Base-by-base conservation (phyloP, 345 rosid species). In the Acer yangbiense region DNA sequence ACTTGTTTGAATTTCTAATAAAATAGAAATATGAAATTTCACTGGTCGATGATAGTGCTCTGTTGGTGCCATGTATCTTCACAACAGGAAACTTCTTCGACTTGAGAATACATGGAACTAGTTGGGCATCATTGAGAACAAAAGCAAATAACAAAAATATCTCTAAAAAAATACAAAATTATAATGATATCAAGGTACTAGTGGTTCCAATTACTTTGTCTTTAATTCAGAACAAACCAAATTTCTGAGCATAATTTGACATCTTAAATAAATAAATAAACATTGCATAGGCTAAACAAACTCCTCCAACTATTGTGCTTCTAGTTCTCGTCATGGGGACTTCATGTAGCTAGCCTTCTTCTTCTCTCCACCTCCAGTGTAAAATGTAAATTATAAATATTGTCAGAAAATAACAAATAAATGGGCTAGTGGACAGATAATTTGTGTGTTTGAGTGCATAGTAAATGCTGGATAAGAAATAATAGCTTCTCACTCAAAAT, bases 291-390 rank as follows among this genome's bases (percentile, higher is more conserved):
- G 20, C 67, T 71, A 63, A 60, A 3, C 65, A 78, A 32, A 8
- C 44, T 5, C 48, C 39, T 68, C 74, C 27, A 66, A 63, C 32
- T 3, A 71, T 41, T 32, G 61, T 65, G 71, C 50, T 72, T 71
- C 55, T 69, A 11, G 16, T 21, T 50, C 23, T 21, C 9, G 57
- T 17, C 65, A 66, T 21, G 48, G 12, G 18, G 7, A 46, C 18
- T 39, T 41, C 2, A 43, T 55, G 27, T 39, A 18, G 32, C 32
- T 39, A 18, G 32, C 32, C 78, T 88, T 88, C 89, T 90, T 90
- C 83, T 88, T 90, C 82, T 90, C 93, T 1, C 83, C 75, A 68
- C 81, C 90, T 54, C 87, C 90, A 21, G 80, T 67, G 25, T 16
- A 23, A 55, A 27, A 7, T 41, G 48, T 27, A 7, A 6, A 65